These are phyloP conservation scores for Clausena lansium DNA, from an alignment of 345 rosid species.

Conservation along the genomic window DNA sequence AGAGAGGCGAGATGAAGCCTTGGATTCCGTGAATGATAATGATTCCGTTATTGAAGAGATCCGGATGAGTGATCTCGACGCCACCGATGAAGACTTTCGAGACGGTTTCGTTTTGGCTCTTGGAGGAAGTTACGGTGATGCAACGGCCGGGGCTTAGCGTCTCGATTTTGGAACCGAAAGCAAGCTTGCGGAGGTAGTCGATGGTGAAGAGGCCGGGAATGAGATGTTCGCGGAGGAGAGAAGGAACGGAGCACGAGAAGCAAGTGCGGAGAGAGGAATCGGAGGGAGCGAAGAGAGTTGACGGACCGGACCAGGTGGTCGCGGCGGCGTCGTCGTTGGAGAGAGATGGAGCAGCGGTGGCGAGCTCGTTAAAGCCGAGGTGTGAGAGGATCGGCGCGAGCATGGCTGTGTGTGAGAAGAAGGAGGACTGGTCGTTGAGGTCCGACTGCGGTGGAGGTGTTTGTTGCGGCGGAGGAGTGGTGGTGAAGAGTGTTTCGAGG, in stretches of 20 bases:
- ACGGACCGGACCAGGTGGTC: constrained; percentile 55
- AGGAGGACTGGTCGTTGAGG: constrained; percentile 17
- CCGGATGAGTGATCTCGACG: constrained; percentile 59
- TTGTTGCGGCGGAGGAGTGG: constrained; percentile 4
- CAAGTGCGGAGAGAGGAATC: constrained; percentile 53
- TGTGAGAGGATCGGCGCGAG: constrained; percentile 55
- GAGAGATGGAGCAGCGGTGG: constrained; percentile 52
- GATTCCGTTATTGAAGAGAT: constrained; percentile 61
- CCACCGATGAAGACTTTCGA: constrained; percentile 53
- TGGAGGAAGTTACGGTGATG: constrained; percentile 47
- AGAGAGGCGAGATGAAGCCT: constrained; percentile 61
- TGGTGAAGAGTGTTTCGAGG: not conserved
- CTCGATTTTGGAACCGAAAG: constrained; percentile 60
- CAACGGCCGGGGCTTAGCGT: constrained; percentile 61
- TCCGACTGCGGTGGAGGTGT: constrained; percentile 10
- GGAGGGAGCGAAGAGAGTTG: constrained; percentile 63
- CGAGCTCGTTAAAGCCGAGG: constrained; percentile 62
- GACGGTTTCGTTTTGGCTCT: constrained; percentile 23
- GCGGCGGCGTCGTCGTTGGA: constrained; percentile 30
- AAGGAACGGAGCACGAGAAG: constrained; percentile 42
- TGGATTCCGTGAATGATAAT: constrained; percentile 57
- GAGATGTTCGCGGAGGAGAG: constrained; percentile 64
- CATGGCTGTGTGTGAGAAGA: constrained; percentile 34
- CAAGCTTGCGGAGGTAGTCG: constrained; percentile 51
- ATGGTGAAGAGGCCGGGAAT: constrained; percentile 61